Evolutionary conservation across 1,284 basidiomycete genomes (phyloP), one percentile per base, ranked within the genome.

Genomic region (Apiotrichum sp.): DNA sequence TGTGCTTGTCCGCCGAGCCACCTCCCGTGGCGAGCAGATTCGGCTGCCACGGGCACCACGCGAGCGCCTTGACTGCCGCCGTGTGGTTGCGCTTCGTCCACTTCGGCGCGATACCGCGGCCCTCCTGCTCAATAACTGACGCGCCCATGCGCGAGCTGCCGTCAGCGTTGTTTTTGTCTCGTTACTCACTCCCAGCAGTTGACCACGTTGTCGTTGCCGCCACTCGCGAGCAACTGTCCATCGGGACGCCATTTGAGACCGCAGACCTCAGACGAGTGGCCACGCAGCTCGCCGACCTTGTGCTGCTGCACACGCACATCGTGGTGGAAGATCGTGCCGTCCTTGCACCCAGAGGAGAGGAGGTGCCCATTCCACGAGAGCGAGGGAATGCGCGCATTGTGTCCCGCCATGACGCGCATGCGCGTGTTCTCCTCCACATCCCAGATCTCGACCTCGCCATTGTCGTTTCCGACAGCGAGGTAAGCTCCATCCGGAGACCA

Each of bases 1-100:
- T 89, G 31, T 87, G 90, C 41, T 91, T 89, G 71, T 98, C 95
- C 60, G 88, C 88, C 0, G 92, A 93, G 0, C 96, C 96, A 1
- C 96, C 96, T 0, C 96, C 96, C 0, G 88, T 87, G 0, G 95
- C 95, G 47, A 98, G 83, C 7, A 98, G 80, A 8, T 88, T 87
- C 0, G 87, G 84, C 77, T 95, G 90, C 93, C 95, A 98, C 0
- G 95, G 92, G 64, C 91, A 97, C 92, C 96, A 99, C 0, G 92
- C 90, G 46, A 99, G 79, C 0, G 93, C 93, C 87, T 97, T 97
- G 64, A 96, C 92, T 0, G 93, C 93, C 0, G 92, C 93, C 0
- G 88, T 90, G 75, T 97, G 93, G 72, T 92, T 95, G 45, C 89
- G 81, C 77, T 95, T 96, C 45, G 89, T 91, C 90, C 89, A 90